A percentile compares a stretch with the other conserved stretches of the same genome.
These are phyloP conservation scores for Gossypioides kirkii DNA, from an alignment of 345 rosid genomes.

Conservation along the genomic window DNA sequence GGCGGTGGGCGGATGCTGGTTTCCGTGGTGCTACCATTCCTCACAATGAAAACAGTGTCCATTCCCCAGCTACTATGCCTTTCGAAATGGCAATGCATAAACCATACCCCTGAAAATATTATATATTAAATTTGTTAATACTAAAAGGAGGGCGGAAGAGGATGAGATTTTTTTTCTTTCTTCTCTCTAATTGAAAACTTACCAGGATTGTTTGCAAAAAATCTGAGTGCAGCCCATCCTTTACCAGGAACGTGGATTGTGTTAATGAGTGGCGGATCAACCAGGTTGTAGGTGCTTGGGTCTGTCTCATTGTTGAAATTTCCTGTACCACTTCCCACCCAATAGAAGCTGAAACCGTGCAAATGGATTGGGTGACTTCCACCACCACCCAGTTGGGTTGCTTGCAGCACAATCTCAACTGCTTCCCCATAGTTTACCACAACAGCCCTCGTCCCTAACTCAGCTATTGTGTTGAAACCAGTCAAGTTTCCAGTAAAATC, in stretches of 20 bases:
- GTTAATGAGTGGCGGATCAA: constrained; percentile 30
- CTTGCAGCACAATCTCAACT: constrained; percentile 30
- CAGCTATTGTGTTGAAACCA: neutral
- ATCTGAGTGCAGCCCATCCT: constrained; percentile 30
- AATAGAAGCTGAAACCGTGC: constrained; percentile 32
- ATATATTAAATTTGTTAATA: neutral
- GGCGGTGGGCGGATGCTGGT: constrained; percentile 4
- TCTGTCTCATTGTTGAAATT: constrained; percentile 21
- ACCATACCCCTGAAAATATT: constrained; percentile 29
- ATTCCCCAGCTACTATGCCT: constrained; percentile 30
- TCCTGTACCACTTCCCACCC: constrained; percentile 24
- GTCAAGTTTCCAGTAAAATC: constrained; percentile 18
- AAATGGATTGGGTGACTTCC: constrained; percentile 36
- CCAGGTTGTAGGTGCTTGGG: constrained; percentile 23
- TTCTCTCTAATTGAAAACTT: neutral
- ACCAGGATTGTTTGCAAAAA: constrained; percentile 27
- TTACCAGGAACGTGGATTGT: constrained; percentile 13
- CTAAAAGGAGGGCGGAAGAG: too few relatives aligned
- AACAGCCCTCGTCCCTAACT: constrained; percentile 9
- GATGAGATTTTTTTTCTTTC: too few relatives aligned
- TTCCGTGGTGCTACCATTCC: constrained; percentile 17
- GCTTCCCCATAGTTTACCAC: constrained; percentile 21
- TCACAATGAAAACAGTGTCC: constrained; percentile 30
- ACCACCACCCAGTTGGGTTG: constrained; percentile 9
- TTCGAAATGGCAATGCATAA: constrained; percentile 31